Evolutionary conservation across 192 early-diverging fungal genomes (phyloP), one percentile per base, ranked within the genome.

Genomic region (Backusella australiensis): DNA sequence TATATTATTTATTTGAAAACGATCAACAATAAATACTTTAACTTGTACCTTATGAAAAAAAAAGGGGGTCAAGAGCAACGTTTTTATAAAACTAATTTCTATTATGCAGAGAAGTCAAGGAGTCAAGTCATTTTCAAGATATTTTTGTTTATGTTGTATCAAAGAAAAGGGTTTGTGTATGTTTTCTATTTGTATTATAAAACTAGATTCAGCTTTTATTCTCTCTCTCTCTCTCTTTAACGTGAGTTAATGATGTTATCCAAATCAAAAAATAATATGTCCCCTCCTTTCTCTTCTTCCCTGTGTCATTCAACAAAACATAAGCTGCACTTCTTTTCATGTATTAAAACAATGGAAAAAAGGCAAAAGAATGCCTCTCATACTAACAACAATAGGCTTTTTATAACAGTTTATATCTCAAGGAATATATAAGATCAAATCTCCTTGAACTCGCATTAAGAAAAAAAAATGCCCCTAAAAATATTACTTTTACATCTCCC

Each of bases 381-480:
- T 56, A 23, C n/a, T 56, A 56, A 26, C 8, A 56, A 21, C 23
- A 56, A 56, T 23, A 56, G 21, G 9, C 53, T 56, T 56, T 56
- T 23, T 23, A 56, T 23, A 56, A 56, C 53, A 56, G 53, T 56
- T 56, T 56, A 56, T 56, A 56, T 56, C 53, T 56, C 8, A 56
- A 56, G 53, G 21, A 56, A 23, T 23, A 56, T 23, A 56, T 23
- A 56, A 56, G 19, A 56, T 56, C 53, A 56, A 26, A 56, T 56
- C 53, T 56, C 53, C 53, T 56, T 56, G 53, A 56, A 56, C n/a
- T 56, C 53, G 53, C 53, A 56, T 56, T 56, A 56, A 56, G 53
- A 56, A 56, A 52, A 52, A 52, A 39, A 39, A 44, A 44, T 39
- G 49, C 53, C 53, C 53, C 53, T 56, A 56, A 56, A 56, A 23